Base-by-base conservation (phyloP, 805 yeast genomes). In the Yueomyces sinensis region DNA sequence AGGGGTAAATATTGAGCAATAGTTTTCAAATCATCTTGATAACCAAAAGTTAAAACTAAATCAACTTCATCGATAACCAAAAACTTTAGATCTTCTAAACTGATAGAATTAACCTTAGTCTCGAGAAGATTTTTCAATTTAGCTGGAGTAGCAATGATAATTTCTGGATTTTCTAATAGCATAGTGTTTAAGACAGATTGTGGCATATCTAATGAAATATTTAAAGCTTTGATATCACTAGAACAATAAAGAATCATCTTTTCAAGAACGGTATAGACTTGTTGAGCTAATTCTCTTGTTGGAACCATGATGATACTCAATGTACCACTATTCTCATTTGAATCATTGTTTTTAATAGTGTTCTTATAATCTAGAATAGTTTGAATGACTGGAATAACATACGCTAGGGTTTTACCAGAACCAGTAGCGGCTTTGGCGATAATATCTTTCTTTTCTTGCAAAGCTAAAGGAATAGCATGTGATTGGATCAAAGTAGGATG, bases 21-120 rank as follows among this genome's bases (percentile, higher is more conserved):
- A 46, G 68, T 70, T 29, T 70, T 63, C 41, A 89, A 65, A 58
- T 91, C 98, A 7, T 83, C 94, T 44, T 76, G 72, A 55, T 91
- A 84, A 17, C 98, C 98, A 56, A 82, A 91, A 2, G 94, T 79
- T 33, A 83, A 61, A 32, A 91, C 73, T 46, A 91, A 68, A 61
- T 91, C 98, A 20, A 91, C 97, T 59, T 91, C 98, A 62, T 91
- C 98, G 41, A 89, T 81, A 22, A 84, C 93, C 32, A 91, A 59
- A 50, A 72, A 82, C 40, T 70, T 68, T 37, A 91, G 66, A 20
- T 66, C 57, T 17, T 69, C 65, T 36, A 80, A 61, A 35, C 72
- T 68, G 14, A 82, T 55, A 29, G 63, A 47, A 17, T 63, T 60
- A 5, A 57, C 50, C 34, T 67, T 62, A 24, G 59, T 56, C 37